Base-by-base conservation (phyloP, 2,329 filamentous ascomycete species). In the Cercospora brassicicola region DNA sequence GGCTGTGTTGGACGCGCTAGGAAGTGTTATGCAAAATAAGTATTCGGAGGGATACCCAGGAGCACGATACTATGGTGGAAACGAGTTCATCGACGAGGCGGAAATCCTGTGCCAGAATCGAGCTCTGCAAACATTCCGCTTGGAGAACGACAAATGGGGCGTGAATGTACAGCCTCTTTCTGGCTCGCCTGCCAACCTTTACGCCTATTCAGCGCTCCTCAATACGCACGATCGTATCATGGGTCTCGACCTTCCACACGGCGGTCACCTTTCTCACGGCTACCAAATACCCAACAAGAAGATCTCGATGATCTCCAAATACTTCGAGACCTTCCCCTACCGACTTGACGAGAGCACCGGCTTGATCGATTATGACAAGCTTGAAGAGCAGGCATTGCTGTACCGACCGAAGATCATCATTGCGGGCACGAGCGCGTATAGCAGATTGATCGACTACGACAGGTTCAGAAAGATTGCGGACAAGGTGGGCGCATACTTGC, bases 31-130 rank as follows among this genome's bases (percentile, higher is more conserved):
- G 93, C 93, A 96, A 81, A 97, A 98, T 82, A 98, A 99, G 81
- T 99, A 99, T 83, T 98, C 95, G 0, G 95, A 99, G 81, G 95
- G 95, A 62, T 99, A 99, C 77, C 95, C 95, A 75, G 95, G 95
- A 80, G 95, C 95, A 78, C 90, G 95, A 83, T 99, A 99, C 88
- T 99, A 99, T 79, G 95, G 95, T 79, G 95, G 95, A 79, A 99
- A 99, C 86, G 91, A 99, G 87, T 93, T 95, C 87, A 99, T 99
- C 75, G 95, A 99, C 82, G 87, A 92, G 82, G 93, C 97, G 77
- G 95, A 99, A 87, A 87, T 91, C 74, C 90, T 96, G 70, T 99
- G 95, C 88, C 95, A 99, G 86, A 87, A 89, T 81, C 91, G 95
- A 84, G 95, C 95, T 73, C 90, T 99, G 72, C 87, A 92, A 83